phyloP scores from a whole-genome alignment of 805 yeast species.

The Myxozyma udenii region DNA sequence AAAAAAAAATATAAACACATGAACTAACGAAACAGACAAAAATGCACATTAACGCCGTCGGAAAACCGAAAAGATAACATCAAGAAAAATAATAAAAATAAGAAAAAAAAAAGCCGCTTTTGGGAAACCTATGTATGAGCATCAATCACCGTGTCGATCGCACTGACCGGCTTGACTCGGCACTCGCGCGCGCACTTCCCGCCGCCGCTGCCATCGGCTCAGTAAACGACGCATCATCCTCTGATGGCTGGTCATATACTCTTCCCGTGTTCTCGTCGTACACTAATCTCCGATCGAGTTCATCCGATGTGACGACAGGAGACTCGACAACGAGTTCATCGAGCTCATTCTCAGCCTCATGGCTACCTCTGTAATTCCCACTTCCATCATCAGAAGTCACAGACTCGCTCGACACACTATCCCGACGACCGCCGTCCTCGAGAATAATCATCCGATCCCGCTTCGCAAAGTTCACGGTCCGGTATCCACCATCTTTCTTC shows the following conservation, averaged over 20 bases:
- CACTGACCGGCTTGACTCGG: too few relatives aligned
- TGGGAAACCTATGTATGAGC: too few relatives aligned
- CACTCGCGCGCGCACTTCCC: too few relatives aligned
- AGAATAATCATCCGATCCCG: conserved; percentile 25
- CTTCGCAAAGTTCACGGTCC: conserved; percentile 27
- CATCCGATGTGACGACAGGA: conserved; percentile 27
- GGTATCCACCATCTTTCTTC: conserved; percentile 14
- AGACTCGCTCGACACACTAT: not conserved
- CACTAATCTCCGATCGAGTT: conserved; percentile 20
- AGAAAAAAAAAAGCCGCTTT: too few relatives aligned
- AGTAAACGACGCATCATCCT: not conserved
- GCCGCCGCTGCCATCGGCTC: not conserved
- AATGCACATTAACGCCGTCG: too few relatives aligned
- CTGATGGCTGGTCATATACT: not conserved
- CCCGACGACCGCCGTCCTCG: conserved; percentile 22
- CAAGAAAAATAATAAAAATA: too few relatives aligned
- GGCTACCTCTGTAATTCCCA: not conserved
- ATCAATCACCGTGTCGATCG: too few relatives aligned
- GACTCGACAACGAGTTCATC: conserved; percentile 28
- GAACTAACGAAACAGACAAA: too few relatives aligned
- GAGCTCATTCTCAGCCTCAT: conserved; percentile 18
- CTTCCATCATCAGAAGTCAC: conserved; percentile 4
- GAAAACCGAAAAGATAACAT: too few relatives aligned
- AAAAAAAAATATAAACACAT: too few relatives aligned
- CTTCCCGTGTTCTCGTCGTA: conserved; percentile 10